A percentile compares a stretch with the other conserved stretches of the same genome.
These are phyloP conservation scores for Populus tomentosa DNA, from an alignment of 441 rosid species.

Conservation along the genomic window DNA sequence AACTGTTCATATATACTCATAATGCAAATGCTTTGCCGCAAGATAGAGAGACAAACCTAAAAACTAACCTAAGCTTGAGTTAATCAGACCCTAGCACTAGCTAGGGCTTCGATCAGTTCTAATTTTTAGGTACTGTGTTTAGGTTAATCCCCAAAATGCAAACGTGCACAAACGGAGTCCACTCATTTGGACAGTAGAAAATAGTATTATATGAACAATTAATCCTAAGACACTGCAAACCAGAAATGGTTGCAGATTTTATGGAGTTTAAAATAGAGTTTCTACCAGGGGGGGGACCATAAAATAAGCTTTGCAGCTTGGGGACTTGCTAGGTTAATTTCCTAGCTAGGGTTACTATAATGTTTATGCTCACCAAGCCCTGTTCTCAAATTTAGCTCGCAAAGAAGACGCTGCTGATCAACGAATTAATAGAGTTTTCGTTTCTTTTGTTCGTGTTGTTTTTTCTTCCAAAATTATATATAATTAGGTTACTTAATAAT, in stretches of 20 bases:
- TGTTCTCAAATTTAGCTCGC: slow-evolving; percentile 5
- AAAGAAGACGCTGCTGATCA: background rate
- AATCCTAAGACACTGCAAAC: background rate
- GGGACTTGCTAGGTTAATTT: background rate
- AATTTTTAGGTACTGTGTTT: background rate
- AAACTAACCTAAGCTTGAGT: slow-evolving; percentile 16
- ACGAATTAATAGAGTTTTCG: too few species aligned
- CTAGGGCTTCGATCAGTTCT: background rate
- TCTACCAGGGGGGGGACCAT: slow-evolving; percentile 1
- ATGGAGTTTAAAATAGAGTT: background rate
- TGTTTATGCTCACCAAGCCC: background rate
- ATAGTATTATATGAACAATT: slow-evolving; percentile 1
- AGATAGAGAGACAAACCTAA: slow-evolving; percentile 18
- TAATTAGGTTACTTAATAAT: background rate
- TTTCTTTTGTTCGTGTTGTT: background rate
- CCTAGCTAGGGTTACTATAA: background rate
- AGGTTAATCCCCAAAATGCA: slow-evolving; percentile 19
- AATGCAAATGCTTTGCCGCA: slow-evolving; percentile 1
- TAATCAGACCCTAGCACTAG: slow-evolving; percentile 16
- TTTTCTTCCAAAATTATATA: background rate
- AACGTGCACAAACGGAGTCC: slow-evolving; percentile 27
- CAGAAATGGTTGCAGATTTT: slow-evolving; percentile 6
- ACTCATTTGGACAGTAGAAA: slow-evolving; percentile 14
- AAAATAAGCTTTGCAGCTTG: background rate
- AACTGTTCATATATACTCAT: background rate